Base-by-base conservation (phyloP, 2,329 filamentous ascomycete genomes). In the Capronia epimyces region DNA sequence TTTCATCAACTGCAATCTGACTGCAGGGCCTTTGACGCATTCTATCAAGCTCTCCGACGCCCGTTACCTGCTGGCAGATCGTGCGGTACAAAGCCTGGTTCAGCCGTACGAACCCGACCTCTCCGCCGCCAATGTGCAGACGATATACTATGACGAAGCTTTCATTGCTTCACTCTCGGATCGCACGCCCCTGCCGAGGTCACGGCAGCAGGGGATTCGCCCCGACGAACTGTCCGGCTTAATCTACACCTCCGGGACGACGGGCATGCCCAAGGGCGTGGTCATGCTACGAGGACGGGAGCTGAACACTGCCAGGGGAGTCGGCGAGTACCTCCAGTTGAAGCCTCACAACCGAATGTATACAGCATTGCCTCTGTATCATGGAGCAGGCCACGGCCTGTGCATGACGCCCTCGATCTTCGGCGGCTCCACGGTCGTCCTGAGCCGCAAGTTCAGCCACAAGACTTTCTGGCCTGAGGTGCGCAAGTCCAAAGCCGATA, bases 221-320 rank as follows among this genome's bases (percentile, higher is more conserved):
- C 73, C 71, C 0, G 66, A 70, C 12, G 81, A 75, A 57, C 79
- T 85, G 0, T 73, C 80, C 57, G 79, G 76, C 22, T 65, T 89
- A n/a, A 81, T 89, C 60, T 89, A 88, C 64, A 90, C 86, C 0
- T 83, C 82, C 55, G 86, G 86, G 29, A 89, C 86, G 1, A 89
- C 86, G 0, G 86, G 86, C 1, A 67, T 87, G 60, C 85, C 86
- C 9, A 90, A 90, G 64, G 86, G 4, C 71, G 76, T 45, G 62
- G 76, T 18, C 70, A 72, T 53, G 64, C 57, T 1, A 54, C 72
- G 15, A n/a, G 58, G 45, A 22, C 49, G 55, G 6, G 56, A 59
- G 41, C 45, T 62, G 46, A 57, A 53, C 43, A 56, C 54, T 24
- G 50, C 53, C 8, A 45, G 64, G 66, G 13, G 57, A 62, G 8